Evolutionary conservation across 2,329 filamentous ascomycete species (phyloP).

Genomic region (Setomelanomma holmii): DNA sequence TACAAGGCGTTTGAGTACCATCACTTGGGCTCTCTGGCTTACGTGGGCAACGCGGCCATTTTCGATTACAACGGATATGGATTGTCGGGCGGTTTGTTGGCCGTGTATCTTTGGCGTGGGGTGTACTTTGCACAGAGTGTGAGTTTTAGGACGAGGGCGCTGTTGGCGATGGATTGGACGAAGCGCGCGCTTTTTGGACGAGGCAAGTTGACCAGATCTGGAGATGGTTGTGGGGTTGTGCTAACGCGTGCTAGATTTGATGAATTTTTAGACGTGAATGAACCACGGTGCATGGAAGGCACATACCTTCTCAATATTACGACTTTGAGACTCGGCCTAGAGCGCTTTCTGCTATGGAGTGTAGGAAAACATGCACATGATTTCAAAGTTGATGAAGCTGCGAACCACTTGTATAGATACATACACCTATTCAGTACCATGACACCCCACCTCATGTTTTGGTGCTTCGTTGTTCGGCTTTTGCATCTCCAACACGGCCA

Average conservation of each 20-base stretch:
- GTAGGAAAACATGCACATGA: too few relatives aligned
- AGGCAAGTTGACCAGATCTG: slow-evolving; percentile 66
- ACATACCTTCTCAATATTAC: too few relatives aligned
- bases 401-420: too few relatives aligned
- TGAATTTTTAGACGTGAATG: slow-evolving; percentile 33
- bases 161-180: slow-evolving; percentile 98
- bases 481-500: too few relatives aligned
- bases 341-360: too few relatives aligned
- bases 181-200: slow-evolving; percentile 94
- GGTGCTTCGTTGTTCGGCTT: too few relatives aligned
- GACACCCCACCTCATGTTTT: too few relatives aligned
- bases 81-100: slow-evolving; percentile 82
- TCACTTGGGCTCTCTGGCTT: slow-evolving; percentile 90
- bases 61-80: slow-evolving; percentile 87
- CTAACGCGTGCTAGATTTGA: slow-evolving; percentile 23
- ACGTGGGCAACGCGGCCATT: slow-evolving; percentile 94
- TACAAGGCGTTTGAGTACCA: slow-evolving; percentile 96
- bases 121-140: slow-evolving; percentile 98
- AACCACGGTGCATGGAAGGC: too few relatives aligned
- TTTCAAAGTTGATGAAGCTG: too few relatives aligned
- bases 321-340: too few relatives aligned
- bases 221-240: not conserved
- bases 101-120: slow-evolving; percentile 94
- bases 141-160: slow-evolving; percentile 83
- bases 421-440: too few relatives aligned